Conservation (phyloP, 164 flowering plant genomes). For the Magnolia changhungtana region DNA sequence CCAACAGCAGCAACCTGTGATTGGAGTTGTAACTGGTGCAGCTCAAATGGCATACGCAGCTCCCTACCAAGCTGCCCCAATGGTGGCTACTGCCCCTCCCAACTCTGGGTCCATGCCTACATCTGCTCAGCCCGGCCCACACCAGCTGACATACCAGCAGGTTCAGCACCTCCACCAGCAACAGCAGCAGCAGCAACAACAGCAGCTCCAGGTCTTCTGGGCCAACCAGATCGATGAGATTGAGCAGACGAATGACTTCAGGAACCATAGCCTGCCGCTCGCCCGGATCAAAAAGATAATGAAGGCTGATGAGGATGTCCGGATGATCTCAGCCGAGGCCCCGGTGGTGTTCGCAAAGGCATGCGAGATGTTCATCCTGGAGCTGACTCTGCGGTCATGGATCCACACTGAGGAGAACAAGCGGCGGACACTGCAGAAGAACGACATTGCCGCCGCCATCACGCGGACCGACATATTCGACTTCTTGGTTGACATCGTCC, state of each 20-base stretch:
- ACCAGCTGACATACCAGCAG: slow-evolving; percentile 24
- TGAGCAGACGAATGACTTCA: slow-evolving; percentile 24
- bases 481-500: slow-evolving; percentile 24
- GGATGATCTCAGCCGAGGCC: slow-evolving; percentile 25
- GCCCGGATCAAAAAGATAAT: slow-evolving; percentile 26
- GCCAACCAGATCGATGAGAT: slow-evolving; percentile 20
- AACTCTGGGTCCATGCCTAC: slow-evolving; percentile 6
- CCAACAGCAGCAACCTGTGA: slow-evolving; percentile 17
- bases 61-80: slow-evolving; percentile 15
- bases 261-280: slow-evolving; percentile 23
- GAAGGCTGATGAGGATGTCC: slow-evolving; percentile 27
- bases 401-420: slow-evolving; percentile 27
- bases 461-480: slow-evolving; percentile 24
- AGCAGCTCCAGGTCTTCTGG: slow-evolving; percentile 25
- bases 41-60: slow-evolving; percentile 20
- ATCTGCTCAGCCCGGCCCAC: slow-evolving; percentile 12
- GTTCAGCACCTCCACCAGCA: slow-evolving; percentile 24
- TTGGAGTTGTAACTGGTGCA: slow-evolving; percentile 16
- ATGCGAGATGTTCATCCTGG: slow-evolving; percentile 24
- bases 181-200: slow-evolving; percentile 22
- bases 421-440: slow-evolving; percentile 24
- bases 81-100: slow-evolving; percentile 11
- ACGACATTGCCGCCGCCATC: slow-evolving; percentile 25
- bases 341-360: slow-evolving; percentile 24
- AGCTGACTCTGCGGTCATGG: slow-evolving; percentile 22